Base-by-base conservation (phyloP, 1,139 yeast genomes). In the Debaryomyces subglobosus region DNA sequence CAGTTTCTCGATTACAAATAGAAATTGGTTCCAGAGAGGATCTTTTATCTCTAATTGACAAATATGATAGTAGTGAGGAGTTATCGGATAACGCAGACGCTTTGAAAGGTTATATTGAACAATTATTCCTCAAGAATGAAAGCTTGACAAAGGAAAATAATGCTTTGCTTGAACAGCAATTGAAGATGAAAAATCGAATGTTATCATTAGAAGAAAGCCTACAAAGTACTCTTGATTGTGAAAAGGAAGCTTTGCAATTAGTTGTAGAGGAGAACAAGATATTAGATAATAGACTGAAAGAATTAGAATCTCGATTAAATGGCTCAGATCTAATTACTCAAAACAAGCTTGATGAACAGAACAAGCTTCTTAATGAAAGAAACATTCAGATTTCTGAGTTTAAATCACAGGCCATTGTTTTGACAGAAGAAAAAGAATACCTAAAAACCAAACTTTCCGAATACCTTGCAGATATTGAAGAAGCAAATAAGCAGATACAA, bases 401-500 rank as follows among this genome's bases (percentile, higher is more conserved):
- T 21, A 27, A 44, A 18, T 27, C 37, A 12, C 21, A 18, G 29
- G 34, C 10, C 8, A 21, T 8, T 12, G 10, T n/a, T 4, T 24
- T 36, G 21, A 45, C 44, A 12, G 29, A 40, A 27, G 48, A 44
- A 13, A 39, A 36, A 7, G 16, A 15, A 10, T 15, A 29, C 16
- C 27, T 40, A 9, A 25, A 27, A 35, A 27, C 16, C n/a, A 30
- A 45, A 12, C 40, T 48, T 7, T 27, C 35, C 8, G 29, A 37
- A 5, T 35, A 35, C 16, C 34, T 39, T 16, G 27, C 24, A 4
- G 39, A 43, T 15, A 38, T 46, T 29, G 46, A 47, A 34, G 52
- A 41, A 24, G 46, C 48, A 4, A 41, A 40, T 20, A 24, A 23
- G n/a, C 48, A 49, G 30, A 23, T 49, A 21, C 33, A 34, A 15